Evolutionary conservation across 768 basidiomycete genomes (phyloP).

Genomic region (Tylopilus intermedius): DNA sequence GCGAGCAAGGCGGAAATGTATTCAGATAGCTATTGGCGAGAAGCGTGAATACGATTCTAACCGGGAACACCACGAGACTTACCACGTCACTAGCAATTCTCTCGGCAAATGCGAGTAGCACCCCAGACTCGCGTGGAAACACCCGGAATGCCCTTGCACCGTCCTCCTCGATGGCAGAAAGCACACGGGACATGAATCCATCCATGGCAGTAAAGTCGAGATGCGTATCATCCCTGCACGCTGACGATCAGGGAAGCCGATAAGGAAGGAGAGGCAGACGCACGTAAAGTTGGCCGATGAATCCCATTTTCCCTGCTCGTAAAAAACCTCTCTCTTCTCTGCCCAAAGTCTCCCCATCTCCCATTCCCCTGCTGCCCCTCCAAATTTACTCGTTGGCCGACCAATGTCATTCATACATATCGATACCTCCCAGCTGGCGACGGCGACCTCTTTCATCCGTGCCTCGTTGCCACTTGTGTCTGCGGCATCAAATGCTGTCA

Average conservation of each 20-base stretch:
- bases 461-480: constrained; percentile 67
- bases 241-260: background rate
- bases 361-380: constrained; percentile 48
- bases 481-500: constrained; percentile 87
- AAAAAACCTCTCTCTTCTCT: constrained; percentile 92
- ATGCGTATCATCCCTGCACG: constrained; percentile 43
- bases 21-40: constrained; percentile 62
- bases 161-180: constrained; percentile 63
- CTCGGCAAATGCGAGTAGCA: constrained; percentile 78
- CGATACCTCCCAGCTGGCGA: constrained; percentile 19
- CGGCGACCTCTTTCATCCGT: constrained; percentile 77
- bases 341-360: constrained; percentile 95
- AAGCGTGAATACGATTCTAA: background rate
- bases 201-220: constrained; percentile 95
- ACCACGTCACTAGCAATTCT: constrained; percentile 83
- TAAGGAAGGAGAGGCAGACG: constrained; percentile 21
- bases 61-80: constrained; percentile 23
- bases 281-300: constrained; percentile 79
- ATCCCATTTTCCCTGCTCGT: constrained; percentile 76
- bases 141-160: constrained; percentile 79
- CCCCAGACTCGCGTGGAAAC: constrained; percentile 76
- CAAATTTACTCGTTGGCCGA: background rate
- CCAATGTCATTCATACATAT: background rate
- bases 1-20: constrained; percentile 77
- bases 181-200: constrained; percentile 69